These are phyloP conservation scores for Rhodofomes roseus DNA, from an alignment of 1,284 basidiomycete species.

Conservation along the genomic window DNA sequence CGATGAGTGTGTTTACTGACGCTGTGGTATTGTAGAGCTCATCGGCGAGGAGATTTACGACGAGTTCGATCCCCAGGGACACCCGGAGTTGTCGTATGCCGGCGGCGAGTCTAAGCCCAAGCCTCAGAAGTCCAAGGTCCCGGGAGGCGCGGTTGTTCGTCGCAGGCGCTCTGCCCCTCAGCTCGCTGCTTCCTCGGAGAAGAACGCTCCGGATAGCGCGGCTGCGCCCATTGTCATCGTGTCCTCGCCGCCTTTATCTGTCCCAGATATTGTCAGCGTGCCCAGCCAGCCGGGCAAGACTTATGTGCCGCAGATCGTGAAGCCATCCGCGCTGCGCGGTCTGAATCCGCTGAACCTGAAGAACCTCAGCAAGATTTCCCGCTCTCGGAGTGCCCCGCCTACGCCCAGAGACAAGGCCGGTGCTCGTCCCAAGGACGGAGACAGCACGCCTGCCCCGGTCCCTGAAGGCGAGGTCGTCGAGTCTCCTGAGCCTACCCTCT, in stretches of 20 bases:
- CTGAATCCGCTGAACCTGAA: conserved; percentile 22
- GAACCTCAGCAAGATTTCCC: conserved; percentile 17
- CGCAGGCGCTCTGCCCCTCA: conserved; percentile 31
- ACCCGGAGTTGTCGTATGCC: conserved; percentile 48
- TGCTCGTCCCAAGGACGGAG: conserved; percentile 8
- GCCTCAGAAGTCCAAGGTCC: conserved; percentile 9
- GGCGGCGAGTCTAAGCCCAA: conserved; percentile 17
- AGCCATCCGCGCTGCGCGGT: conserved; percentile 35
- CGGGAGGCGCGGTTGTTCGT: conserved; percentile 12
- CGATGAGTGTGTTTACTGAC: not conserved
- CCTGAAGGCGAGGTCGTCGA: conserved; percentile 6
- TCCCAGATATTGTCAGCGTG: not conserved
- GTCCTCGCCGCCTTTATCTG: conserved; percentile 4
- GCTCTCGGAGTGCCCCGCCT: conserved; percentile 58
- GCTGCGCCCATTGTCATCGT: conserved; percentile 7
- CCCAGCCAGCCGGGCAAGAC: not conserved
- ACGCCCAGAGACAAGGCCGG: conserved; percentile 33
- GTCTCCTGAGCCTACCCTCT: not conserved
- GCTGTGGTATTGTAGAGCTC: conserved; percentile 48
- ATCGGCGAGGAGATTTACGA: conserved; percentile 91
- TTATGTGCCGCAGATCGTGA: conserved; percentile 26
- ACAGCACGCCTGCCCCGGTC: conserved; percentile 9
- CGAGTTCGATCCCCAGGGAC: conserved; percentile 75
- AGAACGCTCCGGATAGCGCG: not conserved
- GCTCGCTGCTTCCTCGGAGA: conserved; percentile 15